Evolutionary conservation across 2,329 filamentous ascomycete genomes (phyloP).

Genomic region (Clarireedia homoeocarpa): DNA sequence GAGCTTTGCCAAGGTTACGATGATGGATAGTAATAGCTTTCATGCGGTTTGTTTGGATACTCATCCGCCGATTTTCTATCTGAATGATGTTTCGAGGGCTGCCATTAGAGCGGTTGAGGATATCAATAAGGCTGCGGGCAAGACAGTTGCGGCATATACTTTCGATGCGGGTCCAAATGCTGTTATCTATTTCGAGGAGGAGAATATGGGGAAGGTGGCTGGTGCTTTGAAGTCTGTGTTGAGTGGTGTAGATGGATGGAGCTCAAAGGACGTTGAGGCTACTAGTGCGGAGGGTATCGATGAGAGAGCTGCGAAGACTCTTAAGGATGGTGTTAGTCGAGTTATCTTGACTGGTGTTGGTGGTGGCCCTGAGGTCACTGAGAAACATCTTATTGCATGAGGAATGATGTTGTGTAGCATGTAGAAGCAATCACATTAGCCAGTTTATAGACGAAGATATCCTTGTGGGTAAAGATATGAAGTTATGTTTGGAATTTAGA

Average conservation of each 20-base stretch:
- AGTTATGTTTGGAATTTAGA: no score
- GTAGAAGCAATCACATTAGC: background rate
- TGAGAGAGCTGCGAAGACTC: conserved; percentile 51
- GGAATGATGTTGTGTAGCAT: background rate
- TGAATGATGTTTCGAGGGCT: conserved; percentile 87
- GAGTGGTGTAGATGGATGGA: conserved; percentile 62
- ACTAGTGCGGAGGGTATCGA: conserved; percentile 52
- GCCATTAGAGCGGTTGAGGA: conserved; percentile 83
- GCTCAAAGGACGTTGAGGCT: conserved; percentile 44
- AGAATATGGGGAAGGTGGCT: conserved; percentile 64
- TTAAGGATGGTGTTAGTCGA: conserved; percentile 75
- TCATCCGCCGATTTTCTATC: conserved; percentile 95
- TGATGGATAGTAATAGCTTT: conserved; percentile 96
- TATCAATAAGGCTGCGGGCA: conserved; percentile 74
- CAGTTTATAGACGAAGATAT: background rate
- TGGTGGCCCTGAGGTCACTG: conserved; percentile 74
- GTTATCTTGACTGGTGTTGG: conserved; percentile 90
- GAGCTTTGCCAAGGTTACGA: conserved; percentile 81
- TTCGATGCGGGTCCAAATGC: conserved; percentile 97
- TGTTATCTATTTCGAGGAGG: conserved; percentile 87
- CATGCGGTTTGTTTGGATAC: conserved; percentile 93
- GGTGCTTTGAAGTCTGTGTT: conserved; percentile 69
- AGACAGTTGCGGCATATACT: conserved; percentile 83
- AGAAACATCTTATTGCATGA: conserved; percentile 60
- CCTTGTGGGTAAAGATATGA: background rate